These are phyloP conservation scores for Sporothrix mexicana DNA, from an alignment of 2,329 filamentous ascomycete genomes.

Conservation along the genomic window DNA sequence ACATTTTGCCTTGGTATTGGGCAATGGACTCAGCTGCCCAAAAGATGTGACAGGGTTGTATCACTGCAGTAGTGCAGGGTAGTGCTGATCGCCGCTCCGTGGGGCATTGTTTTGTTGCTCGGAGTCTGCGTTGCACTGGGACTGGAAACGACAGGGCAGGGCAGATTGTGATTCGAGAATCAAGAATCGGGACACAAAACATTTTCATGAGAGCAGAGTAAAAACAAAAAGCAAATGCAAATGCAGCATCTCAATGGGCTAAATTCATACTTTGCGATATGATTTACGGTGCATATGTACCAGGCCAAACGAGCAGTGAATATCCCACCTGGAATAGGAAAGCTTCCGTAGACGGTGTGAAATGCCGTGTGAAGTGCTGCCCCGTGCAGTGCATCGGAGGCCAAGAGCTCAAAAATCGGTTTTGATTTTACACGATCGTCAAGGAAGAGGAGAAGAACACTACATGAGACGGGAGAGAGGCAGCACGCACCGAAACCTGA, in stretches of 20 bases:
- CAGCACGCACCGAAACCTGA: too few species aligned
- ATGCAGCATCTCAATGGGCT: too few species aligned
- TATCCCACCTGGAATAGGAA: constrained; percentile 1
- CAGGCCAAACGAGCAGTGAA: background rate
- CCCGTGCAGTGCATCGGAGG: too few species aligned
- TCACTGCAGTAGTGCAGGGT: background rate
- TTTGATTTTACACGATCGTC: constrained; percentile 5
- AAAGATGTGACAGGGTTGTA: background rate
- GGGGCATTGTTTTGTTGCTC: background rate
- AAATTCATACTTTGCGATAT: too few species aligned
- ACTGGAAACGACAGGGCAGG: background rate
- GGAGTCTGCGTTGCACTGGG: constrained; percentile 10
- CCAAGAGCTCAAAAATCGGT: too few species aligned
- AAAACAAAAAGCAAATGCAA: too few species aligned
- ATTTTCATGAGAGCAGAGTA: background rate
- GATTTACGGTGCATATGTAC: background rate
- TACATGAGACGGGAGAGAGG: background rate
- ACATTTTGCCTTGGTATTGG: background rate
- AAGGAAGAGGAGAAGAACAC: background rate
- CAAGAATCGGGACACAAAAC: background rate
- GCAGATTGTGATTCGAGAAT: too few species aligned
- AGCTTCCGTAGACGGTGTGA: background rate
- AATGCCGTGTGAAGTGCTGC: too few species aligned
- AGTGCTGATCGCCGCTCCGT: constrained; percentile 18
- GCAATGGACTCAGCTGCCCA: background rate